Conservation (phyloP, 1,284 basidiomycete species). For the Marasmius tenuissimus region DNA sequence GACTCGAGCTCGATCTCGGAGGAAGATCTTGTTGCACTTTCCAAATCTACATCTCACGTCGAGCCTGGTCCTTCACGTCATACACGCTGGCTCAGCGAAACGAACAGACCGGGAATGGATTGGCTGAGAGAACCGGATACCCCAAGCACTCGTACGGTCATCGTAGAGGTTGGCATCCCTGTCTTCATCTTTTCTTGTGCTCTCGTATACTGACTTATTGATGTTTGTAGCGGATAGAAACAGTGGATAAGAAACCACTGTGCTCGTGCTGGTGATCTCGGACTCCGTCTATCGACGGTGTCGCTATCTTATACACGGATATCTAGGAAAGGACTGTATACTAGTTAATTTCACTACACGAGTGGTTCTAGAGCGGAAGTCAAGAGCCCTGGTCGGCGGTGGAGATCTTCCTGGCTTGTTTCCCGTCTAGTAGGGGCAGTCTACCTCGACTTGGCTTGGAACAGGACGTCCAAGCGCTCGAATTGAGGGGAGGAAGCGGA, state of each 20-base stretch:
- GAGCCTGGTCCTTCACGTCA: constrained; percentile 45
- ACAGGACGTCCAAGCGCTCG: too few species aligned
- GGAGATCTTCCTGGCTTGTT: too few species aligned
- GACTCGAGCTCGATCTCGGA: constrained; percentile 55
- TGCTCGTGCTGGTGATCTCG: constrained; percentile 59
- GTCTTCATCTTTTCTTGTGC: not conserved
- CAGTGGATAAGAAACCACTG: constrained; percentile 63
- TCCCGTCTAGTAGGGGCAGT: too few species aligned
- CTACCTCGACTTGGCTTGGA: too few species aligned
- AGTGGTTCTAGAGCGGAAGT: too few species aligned
- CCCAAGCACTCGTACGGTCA: constrained; percentile 55
- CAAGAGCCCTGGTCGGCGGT: too few species aligned
- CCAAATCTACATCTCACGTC: constrained; percentile 70
- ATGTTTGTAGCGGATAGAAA: constrained; percentile 63
- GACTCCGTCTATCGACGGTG: not conserved
- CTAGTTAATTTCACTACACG: too few species aligned
- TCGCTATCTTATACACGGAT: too few species aligned
- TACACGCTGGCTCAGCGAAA: constrained; percentile 46
- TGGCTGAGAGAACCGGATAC: constrained; percentile 61
- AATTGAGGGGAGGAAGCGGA: too few species aligned
- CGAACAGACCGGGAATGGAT: constrained; percentile 49
- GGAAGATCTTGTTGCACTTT: constrained; percentile 71
- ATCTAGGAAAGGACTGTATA: too few species aligned
- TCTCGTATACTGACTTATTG: constrained; percentile 4
- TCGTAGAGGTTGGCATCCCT: constrained; percentile 63